These are phyloP conservation scores for Apiotrichum veenhuisii DNA, from an alignment of 1,284 basidiomycete species.

Conservation along the genomic window DNA sequence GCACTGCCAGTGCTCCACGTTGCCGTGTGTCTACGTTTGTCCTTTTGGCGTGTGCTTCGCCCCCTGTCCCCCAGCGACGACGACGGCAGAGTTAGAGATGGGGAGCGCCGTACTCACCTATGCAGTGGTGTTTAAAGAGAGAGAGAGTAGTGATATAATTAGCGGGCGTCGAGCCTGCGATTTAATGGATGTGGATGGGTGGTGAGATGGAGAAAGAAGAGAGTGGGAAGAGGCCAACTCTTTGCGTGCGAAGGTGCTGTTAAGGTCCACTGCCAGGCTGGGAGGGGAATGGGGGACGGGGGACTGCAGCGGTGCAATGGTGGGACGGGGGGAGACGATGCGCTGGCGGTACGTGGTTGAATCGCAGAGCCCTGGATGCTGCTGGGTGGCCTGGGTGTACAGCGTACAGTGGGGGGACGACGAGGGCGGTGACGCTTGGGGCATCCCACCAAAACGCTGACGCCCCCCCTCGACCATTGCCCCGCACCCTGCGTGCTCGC, in stretches of 20 bases:
- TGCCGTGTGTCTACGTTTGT: background rate
- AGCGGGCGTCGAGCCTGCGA: conserved; percentile 3
- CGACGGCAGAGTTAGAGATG: background rate
- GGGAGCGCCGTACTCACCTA: background rate
- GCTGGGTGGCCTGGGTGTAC: conserved; percentile 9
- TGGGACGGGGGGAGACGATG: conserved; percentile 8
- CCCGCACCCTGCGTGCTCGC: too few relatives aligned
- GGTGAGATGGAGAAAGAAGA: conserved; percentile 8
- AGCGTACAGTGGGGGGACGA: background rate
- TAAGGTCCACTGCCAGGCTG: too few relatives aligned
- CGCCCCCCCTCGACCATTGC: too few relatives aligned
- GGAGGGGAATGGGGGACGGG: too few relatives aligned
- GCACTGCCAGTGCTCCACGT: background rate
- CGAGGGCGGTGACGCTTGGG: conserved; percentile 1
- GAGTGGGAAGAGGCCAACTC: conserved; percentile 1
- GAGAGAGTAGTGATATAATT: background rate
- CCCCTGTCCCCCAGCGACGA: background rate
- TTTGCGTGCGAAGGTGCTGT: too few relatives aligned
- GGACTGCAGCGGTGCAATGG: background rate
- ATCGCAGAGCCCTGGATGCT: too few relatives aligned
- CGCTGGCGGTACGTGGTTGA: conserved; percentile 10
- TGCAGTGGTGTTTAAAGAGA: background rate
- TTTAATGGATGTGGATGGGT: conserved; percentile 1
- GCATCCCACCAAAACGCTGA: background rate
- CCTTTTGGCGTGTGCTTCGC: background rate